These are phyloP conservation scores for Diplodia mutila DNA, from an alignment of 2,329 filamentous ascomycete genomes.

Conservation along the genomic window DNA sequence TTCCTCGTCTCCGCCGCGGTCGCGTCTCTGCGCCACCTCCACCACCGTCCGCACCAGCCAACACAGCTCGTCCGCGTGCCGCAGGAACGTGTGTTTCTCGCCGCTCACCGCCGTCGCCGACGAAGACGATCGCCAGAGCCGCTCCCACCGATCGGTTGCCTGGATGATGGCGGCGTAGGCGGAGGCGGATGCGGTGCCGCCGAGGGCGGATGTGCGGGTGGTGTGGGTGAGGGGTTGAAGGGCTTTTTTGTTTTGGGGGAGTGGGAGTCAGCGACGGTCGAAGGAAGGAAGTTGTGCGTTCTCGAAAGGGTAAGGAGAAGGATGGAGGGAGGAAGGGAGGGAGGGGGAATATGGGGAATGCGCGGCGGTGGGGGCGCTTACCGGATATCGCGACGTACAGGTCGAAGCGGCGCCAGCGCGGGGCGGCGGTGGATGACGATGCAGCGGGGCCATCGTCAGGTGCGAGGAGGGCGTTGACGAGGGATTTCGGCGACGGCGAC, in stretches of 20 bases:
- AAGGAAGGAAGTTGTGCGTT: too few species aligned
- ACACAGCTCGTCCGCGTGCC: background rate
- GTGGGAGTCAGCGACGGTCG: background rate
- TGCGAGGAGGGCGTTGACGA: background rate
- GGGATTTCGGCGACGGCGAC: background rate
- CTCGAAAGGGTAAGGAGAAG: too few species aligned
- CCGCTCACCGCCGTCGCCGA: background rate
- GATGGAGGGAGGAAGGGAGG: too few species aligned
- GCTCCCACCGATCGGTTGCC: background rate
- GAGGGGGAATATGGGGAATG: background rate
- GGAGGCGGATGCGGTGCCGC: background rate
- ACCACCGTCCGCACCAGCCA: conserved; percentile 6
- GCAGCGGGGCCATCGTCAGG: too few species aligned
- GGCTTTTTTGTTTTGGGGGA: background rate
- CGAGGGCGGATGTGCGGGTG: too few species aligned
- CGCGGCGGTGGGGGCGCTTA: background rate
- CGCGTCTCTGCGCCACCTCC: background rate
- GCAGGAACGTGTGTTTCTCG: background rate
- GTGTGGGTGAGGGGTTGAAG: background rate
- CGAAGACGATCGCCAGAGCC: background rate
- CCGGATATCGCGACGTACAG: background rate
- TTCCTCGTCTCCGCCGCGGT: background rate
- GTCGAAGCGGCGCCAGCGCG: background rate
- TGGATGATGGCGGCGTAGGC: background rate
- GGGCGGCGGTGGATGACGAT: too few species aligned